phyloP scores from a whole-genome alignment of 2,329 filamentous ascomycete genomes.

The Fusarium buxicola region DNA sequence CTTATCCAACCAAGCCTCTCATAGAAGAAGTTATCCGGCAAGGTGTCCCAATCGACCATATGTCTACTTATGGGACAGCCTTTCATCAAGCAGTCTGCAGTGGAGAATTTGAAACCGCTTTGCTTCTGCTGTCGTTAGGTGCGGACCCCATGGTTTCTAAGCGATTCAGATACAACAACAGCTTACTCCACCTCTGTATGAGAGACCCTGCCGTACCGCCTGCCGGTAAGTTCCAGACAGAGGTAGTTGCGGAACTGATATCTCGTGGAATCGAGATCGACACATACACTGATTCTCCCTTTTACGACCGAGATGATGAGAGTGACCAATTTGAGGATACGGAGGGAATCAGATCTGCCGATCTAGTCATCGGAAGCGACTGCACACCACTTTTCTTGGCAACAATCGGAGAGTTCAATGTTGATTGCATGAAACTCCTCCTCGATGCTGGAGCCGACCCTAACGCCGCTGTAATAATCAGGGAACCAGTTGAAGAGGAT shows the following conservation, averaged over 20 bases:
- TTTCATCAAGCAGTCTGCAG: constrained; percentile 7
- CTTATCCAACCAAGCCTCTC: neutral
- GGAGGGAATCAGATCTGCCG: neutral
- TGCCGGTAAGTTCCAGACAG: neutral
- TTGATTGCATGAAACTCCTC: constrained; percentile 4
- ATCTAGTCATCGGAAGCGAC: constrained; percentile 2
- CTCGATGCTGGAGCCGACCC: constrained; percentile 15
- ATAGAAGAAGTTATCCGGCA: constrained; percentile 3
- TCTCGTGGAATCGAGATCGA: constrained; percentile 8
- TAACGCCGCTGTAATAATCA: neutral
- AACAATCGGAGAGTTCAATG: neutral
- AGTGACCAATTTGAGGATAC: neutral
- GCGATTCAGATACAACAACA: constrained; percentile 10
- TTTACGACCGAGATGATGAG: neutral
- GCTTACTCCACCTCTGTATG: constrained; percentile 20
- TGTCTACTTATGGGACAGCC: neutral
- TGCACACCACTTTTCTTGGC: constrained; percentile 21
- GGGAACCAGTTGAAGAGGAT: neutral
- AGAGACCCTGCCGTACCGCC: neutral
- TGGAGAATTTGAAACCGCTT: neutral
- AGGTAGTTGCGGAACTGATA: constrained; percentile 8
- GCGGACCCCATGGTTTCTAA: constrained; percentile 18
- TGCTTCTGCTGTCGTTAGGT: constrained; percentile 7
- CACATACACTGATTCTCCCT: constrained; percentile 3
- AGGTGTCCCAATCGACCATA: constrained; percentile 6